These are phyloP conservation scores for Moesziomyces aphidis DNA, from an alignment of 1,284 basidiomycete species.

Conservation along the genomic window DNA sequence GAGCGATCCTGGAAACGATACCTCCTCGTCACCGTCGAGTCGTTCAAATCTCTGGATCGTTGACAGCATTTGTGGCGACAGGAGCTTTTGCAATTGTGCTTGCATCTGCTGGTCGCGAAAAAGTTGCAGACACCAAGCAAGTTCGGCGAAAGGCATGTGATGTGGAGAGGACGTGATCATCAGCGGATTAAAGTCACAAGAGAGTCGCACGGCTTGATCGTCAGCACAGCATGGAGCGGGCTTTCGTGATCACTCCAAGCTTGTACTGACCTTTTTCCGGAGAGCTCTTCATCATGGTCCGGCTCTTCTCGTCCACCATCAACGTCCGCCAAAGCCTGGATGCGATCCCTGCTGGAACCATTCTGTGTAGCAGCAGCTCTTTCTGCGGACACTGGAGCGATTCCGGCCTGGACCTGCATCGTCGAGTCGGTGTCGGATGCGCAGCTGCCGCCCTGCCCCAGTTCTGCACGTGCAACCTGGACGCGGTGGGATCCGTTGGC, in stretches of 20 bases:
- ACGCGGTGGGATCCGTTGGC: constrained; percentile 22
- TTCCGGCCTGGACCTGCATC: background rate
- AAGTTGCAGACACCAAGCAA: background rate
- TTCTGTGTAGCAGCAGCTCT: background rate
- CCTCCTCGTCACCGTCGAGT: constrained; percentile 3
- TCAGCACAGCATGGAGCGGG: background rate
- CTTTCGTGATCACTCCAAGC: background rate
- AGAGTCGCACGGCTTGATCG: background rate
- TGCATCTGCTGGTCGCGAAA: constrained; percentile 20
- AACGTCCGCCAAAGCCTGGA: background rate
- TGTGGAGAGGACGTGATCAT: background rate
- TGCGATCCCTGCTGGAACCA: too few relatives aligned
- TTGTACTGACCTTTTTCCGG: constrained; percentile 23
- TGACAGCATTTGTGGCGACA: constrained; percentile 66
- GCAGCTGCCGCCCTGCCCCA: constrained; percentile 5
- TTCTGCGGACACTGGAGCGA: background rate
- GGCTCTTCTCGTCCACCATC: background rate
- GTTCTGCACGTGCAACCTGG: constrained; percentile 19
- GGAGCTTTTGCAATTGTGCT: constrained; percentile 53
- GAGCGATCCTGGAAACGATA: constrained; percentile 15
- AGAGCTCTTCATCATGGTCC: constrained; percentile 23
- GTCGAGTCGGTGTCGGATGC: background rate
- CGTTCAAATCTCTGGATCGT: constrained; percentile 19
- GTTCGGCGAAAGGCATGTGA: background rate
- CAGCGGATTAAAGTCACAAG: background rate